phyloP scores from a whole-genome alignment of 352 stramenopile species.

The Pythium scleroteichum region DNA sequence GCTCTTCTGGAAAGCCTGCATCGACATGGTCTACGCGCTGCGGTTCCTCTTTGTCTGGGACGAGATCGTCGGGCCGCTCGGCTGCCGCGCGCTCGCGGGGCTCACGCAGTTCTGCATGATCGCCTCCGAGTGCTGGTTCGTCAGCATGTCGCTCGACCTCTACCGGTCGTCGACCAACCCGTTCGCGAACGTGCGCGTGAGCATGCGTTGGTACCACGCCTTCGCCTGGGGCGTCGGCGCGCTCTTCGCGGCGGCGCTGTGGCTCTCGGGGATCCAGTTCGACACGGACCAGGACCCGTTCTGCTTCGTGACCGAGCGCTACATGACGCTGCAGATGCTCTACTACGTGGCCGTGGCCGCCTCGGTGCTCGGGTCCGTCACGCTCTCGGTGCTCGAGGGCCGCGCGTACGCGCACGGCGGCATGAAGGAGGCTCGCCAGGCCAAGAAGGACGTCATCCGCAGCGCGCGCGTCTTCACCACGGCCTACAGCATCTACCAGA shows the following conservation, averaged over 20 bases:
- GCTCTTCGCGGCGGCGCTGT: constrained; percentile 56
- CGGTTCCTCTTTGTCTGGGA: constrained; percentile 78
- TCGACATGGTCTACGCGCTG: constrained; percentile 75
- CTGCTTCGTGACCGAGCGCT: constrained; percentile 78
- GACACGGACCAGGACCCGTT: constrained; percentile 46
- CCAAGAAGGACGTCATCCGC: constrained; percentile 81
- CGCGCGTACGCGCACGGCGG: constrained; percentile 69
- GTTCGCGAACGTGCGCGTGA: constrained; percentile 82
- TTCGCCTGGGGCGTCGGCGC: constrained; percentile 71
- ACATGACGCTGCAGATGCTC: constrained; percentile 58
- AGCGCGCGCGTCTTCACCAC: constrained; percentile 81
- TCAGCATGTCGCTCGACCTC: constrained; percentile 84
- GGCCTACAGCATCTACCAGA: constrained; percentile 81
- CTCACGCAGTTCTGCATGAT: constrained; percentile 78
- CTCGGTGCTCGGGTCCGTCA: constrained; percentile 60
- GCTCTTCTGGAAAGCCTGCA: constrained; percentile 79
- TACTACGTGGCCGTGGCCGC: constrained; percentile 81
- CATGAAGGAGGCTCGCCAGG: constrained; percentile 76
- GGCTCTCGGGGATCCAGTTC: constrained; percentile 50
- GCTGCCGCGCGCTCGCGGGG: constrained; percentile 58
- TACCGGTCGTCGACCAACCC: constrained; percentile 87
- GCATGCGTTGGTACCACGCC: constrained; percentile 68
- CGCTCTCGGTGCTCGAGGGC: constrained; percentile 70
- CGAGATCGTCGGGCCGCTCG: constrained; percentile 43
- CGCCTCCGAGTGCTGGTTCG: constrained; percentile 87